These are phyloP conservation scores for Stromatinia cepivora DNA, from an alignment of 2,329 filamentous ascomycete genomes.

Conservation along the genomic window DNA sequence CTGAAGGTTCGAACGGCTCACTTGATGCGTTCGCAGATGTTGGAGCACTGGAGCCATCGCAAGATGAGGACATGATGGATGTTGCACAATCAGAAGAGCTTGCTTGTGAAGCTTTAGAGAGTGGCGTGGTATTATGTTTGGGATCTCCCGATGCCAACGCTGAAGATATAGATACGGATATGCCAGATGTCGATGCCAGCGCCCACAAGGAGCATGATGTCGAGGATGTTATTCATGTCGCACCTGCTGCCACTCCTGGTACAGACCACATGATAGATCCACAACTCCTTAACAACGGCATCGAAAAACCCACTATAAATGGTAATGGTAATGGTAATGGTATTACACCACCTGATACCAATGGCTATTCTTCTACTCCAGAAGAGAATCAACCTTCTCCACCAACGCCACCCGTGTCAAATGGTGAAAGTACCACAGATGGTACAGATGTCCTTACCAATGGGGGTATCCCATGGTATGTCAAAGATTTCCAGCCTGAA, in stretches of 20 bases:
- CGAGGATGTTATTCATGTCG: constrained; percentile 24
- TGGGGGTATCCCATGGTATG: constrained; percentile 87
- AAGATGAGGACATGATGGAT: constrained; percentile 42
- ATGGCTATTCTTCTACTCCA: constrained; percentile 44
- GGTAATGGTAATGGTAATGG: constrained; percentile 36
- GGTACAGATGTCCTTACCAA: constrained; percentile 51
- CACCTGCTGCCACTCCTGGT: constrained; percentile 11
- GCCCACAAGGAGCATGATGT: constrained; percentile 36
- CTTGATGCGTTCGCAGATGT: constrained; percentile 14
- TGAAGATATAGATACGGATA: constrained; percentile 38
- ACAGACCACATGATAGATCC: constrained; percentile 36
- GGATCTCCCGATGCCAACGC: constrained; percentile 34
- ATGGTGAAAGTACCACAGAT: constrained; percentile 47
- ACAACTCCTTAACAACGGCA: constrained; percentile 16
- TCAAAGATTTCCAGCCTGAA: constrained; percentile 73
- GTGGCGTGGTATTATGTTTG: constrained; percentile 11
- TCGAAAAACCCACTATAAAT: constrained; percentile 36
- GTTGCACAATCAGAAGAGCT: neutral
- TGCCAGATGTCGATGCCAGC: constrained; percentile 42
- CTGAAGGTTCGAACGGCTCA: constrained; percentile 20
- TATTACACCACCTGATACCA: constrained; percentile 47
- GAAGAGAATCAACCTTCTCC: constrained; percentile 43
- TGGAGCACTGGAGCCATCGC: constrained; percentile 48
- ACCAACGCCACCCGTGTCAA: constrained; percentile 67
- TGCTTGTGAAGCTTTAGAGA: neutral